Conservation (phyloP, 169 alveolate genomes). For the Eimeria falciformis region DNA sequence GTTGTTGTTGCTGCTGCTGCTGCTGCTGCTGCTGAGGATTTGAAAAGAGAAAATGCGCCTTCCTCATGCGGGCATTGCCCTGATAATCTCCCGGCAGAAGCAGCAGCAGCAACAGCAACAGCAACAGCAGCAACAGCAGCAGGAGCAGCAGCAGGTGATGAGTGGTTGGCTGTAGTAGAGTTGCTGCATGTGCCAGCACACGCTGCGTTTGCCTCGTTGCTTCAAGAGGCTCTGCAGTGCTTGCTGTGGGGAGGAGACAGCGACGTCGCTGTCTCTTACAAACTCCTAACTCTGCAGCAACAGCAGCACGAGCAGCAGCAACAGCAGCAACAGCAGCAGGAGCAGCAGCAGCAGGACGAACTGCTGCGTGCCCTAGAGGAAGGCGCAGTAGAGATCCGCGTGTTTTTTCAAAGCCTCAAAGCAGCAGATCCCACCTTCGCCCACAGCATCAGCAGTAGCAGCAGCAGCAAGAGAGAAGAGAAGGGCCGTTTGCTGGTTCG, state of each 20-base stretch:
- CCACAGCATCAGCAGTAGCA: slow-evolving; percentile 7
- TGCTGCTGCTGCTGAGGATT: slow-evolving; percentile 15
- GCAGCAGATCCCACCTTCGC: neutral
- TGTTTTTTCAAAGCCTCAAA: neutral
- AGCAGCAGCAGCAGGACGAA: neutral
- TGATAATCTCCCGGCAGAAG: neutral
- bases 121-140: neutral
- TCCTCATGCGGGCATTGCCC: neutral
- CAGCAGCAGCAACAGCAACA: neutral
- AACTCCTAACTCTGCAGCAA: neutral
- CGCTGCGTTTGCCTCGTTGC: neutral
- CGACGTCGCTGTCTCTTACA: neutral
- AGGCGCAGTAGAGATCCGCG: neutral
- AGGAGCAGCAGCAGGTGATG: neutral
- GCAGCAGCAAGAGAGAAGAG: neutral
- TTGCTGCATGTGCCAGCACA: neutral
- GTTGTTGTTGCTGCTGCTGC: slow-evolving; percentile 30
- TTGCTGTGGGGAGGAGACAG: slow-evolving; percentile 21
- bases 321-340: neutral
- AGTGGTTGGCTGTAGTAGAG: neutral
- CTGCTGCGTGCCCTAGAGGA: neutral
- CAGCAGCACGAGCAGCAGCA: neutral
- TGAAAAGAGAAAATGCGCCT: too few species aligned
- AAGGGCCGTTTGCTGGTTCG: neutral
- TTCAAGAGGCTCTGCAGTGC: slow-evolving; percentile 28